phyloP scores from a whole-genome alignment of 2,329 filamentous ascomycete species.

The Nemania diffusa region DNA sequence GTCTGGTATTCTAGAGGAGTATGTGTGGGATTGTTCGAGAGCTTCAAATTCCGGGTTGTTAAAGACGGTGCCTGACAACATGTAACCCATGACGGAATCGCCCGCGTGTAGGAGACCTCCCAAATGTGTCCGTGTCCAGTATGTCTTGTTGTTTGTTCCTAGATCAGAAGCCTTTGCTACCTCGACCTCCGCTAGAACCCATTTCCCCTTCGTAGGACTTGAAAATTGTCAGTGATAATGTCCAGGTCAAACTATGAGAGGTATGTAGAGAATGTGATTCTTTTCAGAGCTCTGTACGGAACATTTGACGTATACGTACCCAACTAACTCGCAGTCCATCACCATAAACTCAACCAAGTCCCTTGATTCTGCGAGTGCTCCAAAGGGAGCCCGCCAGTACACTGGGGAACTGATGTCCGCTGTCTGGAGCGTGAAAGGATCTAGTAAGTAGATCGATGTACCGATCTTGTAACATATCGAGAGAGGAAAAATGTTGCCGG shows the following conservation, averaged over 20 bases:
- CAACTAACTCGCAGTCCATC: slow-evolving; percentile 89
- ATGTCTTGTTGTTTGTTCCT: slow-evolving; percentile 85
- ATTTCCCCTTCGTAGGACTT: slow-evolving; percentile 78
- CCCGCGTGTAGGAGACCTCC: slow-evolving; percentile 86
- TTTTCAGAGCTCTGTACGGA: neutral
- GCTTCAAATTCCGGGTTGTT: slow-evolving; percentile 55
- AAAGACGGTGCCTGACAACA: slow-evolving; percentile 73
- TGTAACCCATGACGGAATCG: slow-evolving; percentile 94
- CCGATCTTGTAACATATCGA: slow-evolving; percentile 88
- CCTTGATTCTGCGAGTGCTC: slow-evolving; percentile 81
- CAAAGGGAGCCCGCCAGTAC: slow-evolving; percentile 93
- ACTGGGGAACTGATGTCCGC: slow-evolving; percentile 83
- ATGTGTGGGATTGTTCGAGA: slow-evolving; percentile 80
- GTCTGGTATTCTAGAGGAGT: slow-evolving; percentile 84
- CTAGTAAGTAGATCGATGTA: slow-evolving; percentile 88
- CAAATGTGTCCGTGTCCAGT: slow-evolving; percentile 90
- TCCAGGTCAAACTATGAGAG: neutral
- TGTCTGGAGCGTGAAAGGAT: slow-evolving; percentile 90
- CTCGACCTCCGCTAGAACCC: slow-evolving; percentile 85
- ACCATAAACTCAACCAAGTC: slow-evolving; percentile 93
- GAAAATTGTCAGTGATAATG: slow-evolving; percentile 7
- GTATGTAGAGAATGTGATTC: neutral
- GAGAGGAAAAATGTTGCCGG: slow-evolving; percentile 89
- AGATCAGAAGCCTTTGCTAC: slow-evolving; percentile 89
- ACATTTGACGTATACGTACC: slow-evolving; percentile 24